Evolutionary conservation across 2,329 filamentous ascomycete genomes (phyloP).

Genomic region (Hymenoscyphus linearis): DNA sequence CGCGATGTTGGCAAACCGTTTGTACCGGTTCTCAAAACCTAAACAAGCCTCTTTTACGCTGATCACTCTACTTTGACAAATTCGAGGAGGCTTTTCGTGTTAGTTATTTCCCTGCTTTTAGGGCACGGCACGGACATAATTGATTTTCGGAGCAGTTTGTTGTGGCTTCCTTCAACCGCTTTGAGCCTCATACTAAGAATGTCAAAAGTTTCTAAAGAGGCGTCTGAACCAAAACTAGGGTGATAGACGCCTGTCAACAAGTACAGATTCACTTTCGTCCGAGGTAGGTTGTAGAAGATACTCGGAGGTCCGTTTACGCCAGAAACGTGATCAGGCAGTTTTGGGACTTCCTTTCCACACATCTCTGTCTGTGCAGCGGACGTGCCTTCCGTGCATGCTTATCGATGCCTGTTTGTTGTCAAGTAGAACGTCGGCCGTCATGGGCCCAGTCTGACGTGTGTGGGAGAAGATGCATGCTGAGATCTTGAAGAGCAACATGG

Average conservation of each 20-base stretch:
- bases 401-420: not conserved
- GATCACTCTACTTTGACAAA: not conserved
- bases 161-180: not conserved
- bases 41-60: not conserved
- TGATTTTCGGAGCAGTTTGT: not conserved
- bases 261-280: not conserved
- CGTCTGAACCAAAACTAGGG: not conserved
- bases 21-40: not conserved
- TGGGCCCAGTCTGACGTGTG: not conserved
- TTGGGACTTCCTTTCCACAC: not conserved
- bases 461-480: not conserved
- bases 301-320: slow-evolving; percentile 6
- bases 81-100: not conserved
- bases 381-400: slow-evolving; percentile 3
- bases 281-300: not conserved
- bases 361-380: slow-evolving; percentile 2
- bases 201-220: not conserved
- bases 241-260: not conserved
- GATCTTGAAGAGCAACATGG: not conserved
- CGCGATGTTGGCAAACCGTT: not conserved
- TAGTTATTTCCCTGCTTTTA: not conserved
- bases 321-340: slow-evolving; percentile 3
- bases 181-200: not conserved
- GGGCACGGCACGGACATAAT: not conserved
- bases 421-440: slow-evolving; percentile 1